Evolutionary conservation across 352 stramenopile species (phyloP).

Genomic region (Blastocystis sp.): DNA sequence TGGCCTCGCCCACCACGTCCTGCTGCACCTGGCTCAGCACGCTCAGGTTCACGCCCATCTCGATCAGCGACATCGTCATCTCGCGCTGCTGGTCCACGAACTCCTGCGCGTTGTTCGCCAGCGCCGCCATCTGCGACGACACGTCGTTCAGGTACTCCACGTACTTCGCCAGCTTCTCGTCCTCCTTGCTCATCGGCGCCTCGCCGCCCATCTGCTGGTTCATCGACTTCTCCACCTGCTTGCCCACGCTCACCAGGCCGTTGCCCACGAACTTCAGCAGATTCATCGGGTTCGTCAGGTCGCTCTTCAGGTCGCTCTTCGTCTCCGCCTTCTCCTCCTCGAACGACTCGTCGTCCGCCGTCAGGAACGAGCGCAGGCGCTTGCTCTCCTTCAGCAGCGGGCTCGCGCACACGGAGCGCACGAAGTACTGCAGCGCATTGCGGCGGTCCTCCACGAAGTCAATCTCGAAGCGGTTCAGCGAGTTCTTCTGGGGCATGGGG

Average conservation of each 20-base stretch:
- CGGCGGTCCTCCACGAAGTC: slow-evolving; percentile 60
- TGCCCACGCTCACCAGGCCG: slow-evolving; percentile 5
- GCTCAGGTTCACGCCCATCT: slow-evolving; percentile 9
- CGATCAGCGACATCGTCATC: background rate
- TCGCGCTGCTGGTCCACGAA: slow-evolving; percentile 42
- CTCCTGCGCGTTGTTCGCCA: background rate
- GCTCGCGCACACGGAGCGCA: slow-evolving; percentile 2
- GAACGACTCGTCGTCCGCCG: slow-evolving; percentile 46
- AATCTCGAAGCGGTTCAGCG: slow-evolving; percentile 58
- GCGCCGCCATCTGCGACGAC: slow-evolving; percentile 4
- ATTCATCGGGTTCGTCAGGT: slow-evolving; percentile 63
- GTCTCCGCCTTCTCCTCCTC: slow-evolving; percentile 54
- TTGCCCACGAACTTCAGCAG: slow-evolving; percentile 59
- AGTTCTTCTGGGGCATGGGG: slow-evolving; percentile 64
- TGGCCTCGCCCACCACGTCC: slow-evolving; percentile 44
- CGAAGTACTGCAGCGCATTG: slow-evolving; percentile 32
- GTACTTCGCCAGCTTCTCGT: slow-evolving; percentile 58
- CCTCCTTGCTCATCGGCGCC: slow-evolving; percentile 55
- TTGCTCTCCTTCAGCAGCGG: slow-evolving; percentile 50
- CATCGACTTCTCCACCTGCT: slow-evolving; percentile 40
- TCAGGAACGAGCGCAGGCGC: slow-evolving; percentile 53
- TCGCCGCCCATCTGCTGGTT: slow-evolving; percentile 39
- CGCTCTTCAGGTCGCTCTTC: slow-evolving; percentile 29
- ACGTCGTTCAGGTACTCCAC: slow-evolving; percentile 55
- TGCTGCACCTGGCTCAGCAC: slow-evolving; percentile 42